Evolutionary conservation across 2,329 filamentous ascomycete genomes (phyloP), one percentile per base, ranked within the genome.

Genomic region (Dothiorella sarmentorum): DNA sequence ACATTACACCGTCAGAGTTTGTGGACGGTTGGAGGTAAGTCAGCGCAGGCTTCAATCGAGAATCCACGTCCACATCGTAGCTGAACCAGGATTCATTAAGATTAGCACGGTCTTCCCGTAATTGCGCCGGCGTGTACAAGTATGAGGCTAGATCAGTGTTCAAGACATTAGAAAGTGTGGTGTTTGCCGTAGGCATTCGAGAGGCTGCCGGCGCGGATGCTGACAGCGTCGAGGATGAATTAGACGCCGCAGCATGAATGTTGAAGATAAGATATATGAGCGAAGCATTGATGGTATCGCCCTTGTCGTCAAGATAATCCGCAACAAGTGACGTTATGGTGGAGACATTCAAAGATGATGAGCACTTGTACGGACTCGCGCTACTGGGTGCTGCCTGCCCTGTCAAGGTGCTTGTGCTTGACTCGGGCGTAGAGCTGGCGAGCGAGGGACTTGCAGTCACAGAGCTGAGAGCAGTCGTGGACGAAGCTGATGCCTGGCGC

Each of bases 51-150:
- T 29, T 40, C 43, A 38, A 27, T 9, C 31, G 17, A 7, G 33
- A 24, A 29, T 47, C 31, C 22, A 17, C 13, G 11, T 42, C 20
- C 26, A 35, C 20, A 22, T 57, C 31, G 17, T 45, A 29, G 10
- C 73, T 68, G 63, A 80, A 84, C 85, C 85, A 88, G 1, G 80
- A 80, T 1, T 67, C 65, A 62, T 86, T 85, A 11, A 88, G 71
- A 66, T 87, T 77, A 31, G 68, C 70, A 56, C 85, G 77, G 52
- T 88, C 80, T 0, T 73, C 63, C 13, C 64, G 65, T 4, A 88
- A 72, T 33, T 76, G 67, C 0, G 67, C 62, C 0, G 82, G 82
- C 2, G 78, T 82, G 65, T 86, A 88, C 2, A 85, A 67, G 58
- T 79, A 81, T 2, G 71, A 66, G 0, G 76, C 77, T 0, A 85